These are phyloP conservation scores for Mucor racemosus DNA, from an alignment of 371 early-diverging fungal species.

Conservation along the genomic window DNA sequence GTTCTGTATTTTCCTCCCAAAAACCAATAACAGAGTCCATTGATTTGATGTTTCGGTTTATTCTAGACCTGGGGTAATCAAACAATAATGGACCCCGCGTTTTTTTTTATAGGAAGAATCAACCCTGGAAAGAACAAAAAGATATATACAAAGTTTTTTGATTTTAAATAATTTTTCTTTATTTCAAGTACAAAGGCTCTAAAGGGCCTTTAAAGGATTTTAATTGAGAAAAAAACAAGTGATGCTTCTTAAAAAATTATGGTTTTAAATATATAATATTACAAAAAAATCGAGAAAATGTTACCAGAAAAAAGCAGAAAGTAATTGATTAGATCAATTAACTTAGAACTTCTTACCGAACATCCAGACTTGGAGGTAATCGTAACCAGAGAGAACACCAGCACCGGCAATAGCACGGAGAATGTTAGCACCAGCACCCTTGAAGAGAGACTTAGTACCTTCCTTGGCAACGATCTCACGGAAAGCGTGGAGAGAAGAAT, in stretches of 20 bases:
- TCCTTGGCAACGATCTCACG: constrained; percentile 71
- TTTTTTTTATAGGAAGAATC: neutral
- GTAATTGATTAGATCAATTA: neutral
- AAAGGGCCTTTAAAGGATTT: constrained; percentile 8
- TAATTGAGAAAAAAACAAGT: neutral
- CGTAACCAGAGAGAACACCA: constrained; percentile 77
- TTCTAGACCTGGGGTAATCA: too few relatives aligned
- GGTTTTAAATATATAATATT: constrained; percentile 12
- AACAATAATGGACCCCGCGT: neutral
- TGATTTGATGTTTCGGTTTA: too few relatives aligned
- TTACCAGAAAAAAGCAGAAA: neutral
- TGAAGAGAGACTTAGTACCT: constrained; percentile 77
- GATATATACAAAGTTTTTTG: neutral
- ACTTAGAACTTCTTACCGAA: constrained; percentile 61
- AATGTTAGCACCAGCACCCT: constrained; percentile 86
- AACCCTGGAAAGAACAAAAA: neutral
- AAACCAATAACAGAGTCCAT: too few relatives aligned
- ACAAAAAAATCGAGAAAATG: constrained; percentile 13
- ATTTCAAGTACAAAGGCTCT: constrained; percentile 13
- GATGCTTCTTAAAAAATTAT: constrained; percentile 3
- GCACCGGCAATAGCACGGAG: constrained; percentile 83
- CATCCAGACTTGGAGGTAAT: constrained; percentile 65
- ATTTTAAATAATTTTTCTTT: constrained; percentile 3
- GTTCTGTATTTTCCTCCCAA: too few relatives aligned
- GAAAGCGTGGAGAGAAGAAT: constrained; percentile 69